Percentiles rank a stretch among this genome's conserved stretches.
Conservation (phyloP, 1,139 yeast species). For the Lodderomyces metapsilosis region DNA sequence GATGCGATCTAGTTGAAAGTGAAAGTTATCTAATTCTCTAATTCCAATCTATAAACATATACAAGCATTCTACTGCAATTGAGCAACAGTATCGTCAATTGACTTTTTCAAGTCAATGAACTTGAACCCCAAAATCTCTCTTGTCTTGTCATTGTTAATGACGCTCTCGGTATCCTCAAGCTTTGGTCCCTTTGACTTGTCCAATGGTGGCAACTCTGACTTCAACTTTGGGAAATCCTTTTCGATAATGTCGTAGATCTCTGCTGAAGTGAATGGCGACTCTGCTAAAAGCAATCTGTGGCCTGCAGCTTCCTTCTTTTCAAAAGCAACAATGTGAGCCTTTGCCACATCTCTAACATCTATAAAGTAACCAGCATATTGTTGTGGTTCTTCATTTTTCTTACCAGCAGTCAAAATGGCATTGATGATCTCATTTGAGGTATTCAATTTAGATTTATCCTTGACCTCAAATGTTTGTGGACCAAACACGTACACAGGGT, state of each 20-base stretch:
- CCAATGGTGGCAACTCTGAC: constrained; percentile 15
- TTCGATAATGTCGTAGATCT: constrained; percentile 24
- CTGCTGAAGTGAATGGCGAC: constrained; percentile 25
- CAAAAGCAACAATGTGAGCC: constrained; percentile 43
- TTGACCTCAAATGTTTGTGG: constrained; percentile 36
- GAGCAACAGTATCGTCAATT: constrained; percentile 41
- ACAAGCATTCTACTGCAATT: constrained; percentile 14
- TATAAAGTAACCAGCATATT: constrained; percentile 25
- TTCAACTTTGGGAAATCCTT: constrained; percentile 16
- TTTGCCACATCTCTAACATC: constrained; percentile 56
- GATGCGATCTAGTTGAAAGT: no score
- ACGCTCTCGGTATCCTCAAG: constrained; percentile 6
- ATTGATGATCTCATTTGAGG: constrained; percentile 36
- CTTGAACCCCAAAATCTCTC: constrained; percentile 34
- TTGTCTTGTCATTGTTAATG: constrained; percentile 22
- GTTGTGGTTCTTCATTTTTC: constrained; percentile 17
- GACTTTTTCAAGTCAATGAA: constrained; percentile 34
- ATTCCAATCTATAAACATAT: background rate
- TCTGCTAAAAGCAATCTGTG: constrained; percentile 30
- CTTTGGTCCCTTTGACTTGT: constrained; percentile 7
- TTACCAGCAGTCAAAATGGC: constrained; percentile 19
- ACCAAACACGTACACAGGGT: constrained; percentile 40
- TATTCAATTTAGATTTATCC: constrained; percentile 30
- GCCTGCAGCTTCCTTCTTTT: constrained; percentile 21
- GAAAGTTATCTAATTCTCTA: no score